Evolutionary conservation across 2,329 filamentous ascomycete genomes (phyloP), one percentile per base, ranked within the genome.

Genomic region (Sclerotinia sclerotiorum): DNA sequence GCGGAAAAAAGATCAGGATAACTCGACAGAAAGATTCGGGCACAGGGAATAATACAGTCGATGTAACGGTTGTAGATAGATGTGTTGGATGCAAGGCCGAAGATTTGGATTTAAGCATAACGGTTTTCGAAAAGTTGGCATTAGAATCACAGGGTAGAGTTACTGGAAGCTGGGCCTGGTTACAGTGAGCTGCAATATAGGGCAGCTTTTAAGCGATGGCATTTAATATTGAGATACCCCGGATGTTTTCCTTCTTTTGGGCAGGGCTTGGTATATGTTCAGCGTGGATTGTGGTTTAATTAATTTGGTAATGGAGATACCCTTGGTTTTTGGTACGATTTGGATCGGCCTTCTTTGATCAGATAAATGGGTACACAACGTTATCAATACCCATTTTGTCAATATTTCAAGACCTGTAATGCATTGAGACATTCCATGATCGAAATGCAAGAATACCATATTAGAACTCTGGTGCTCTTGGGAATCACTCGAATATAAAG

Each of bases 1-100:
- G 92, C 74, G 88, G 88, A 2, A 81, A 82, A 74, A 87, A 82
- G 77, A 85, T 95, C n/a, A 82, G 88, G 35, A 84, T 91, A 39
- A 81, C 79, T 58, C 80, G 88, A 68, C 79, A 80, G 46, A 76
- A 82, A 70, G 78, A 80, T 8, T 78, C 80, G 13, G 80, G 80
- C n/a, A 82, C 81, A 3, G 81, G 79, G 61, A 87, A 84, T 67
- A 81, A 79, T 60, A 88, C 84, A 69, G 82, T 89, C 10, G 87
- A 89, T 76, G 80, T 90, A 13, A 87, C 80, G 67, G 85, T 91
- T 19, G 87, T 90, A 24, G 88, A 90, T 80, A 80, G 87, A 60
- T 90, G 88, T 80, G 73, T 75, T 3, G 81, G 80, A 1, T 83
- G 81, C 68, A 66, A 73, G 48, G 72, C 78, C 21, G 75, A 75